phyloP scores from a whole-genome alignment of 495 filamentous ascomycete genomes.

The Penicillium chermesinum region DNA sequence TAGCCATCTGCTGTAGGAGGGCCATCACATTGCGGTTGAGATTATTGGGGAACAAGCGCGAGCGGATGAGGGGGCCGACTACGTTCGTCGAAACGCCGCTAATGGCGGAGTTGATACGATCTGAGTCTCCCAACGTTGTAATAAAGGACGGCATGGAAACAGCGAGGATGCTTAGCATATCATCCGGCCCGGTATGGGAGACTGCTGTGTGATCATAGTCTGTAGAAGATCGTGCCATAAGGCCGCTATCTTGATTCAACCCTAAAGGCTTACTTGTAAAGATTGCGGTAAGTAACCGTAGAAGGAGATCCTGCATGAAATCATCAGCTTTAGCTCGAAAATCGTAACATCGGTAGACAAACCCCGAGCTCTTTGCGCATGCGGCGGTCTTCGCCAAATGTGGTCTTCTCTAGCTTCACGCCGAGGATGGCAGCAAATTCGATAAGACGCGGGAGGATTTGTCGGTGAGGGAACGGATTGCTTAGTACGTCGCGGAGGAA shows the following conservation, averaged over 20 bases:
- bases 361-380: constrained; percentile 92
- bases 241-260: constrained; percentile 41
- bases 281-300: constrained; percentile 79
- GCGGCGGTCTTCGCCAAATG: constrained; percentile 89
- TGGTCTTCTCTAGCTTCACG: constrained; percentile 94
- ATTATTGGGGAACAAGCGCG: constrained; percentile 84
- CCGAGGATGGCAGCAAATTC: constrained; percentile 87
- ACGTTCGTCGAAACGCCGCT: constrained; percentile 77
- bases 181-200: constrained; percentile 52
- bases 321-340: no score
- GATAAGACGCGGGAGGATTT: constrained; percentile 79
- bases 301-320: constrained; percentile 69
- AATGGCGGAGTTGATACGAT: constrained; percentile 72
- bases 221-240: constrained; percentile 39
- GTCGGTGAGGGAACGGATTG: constrained; percentile 92
- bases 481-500: constrained; percentile 86
- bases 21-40: constrained; percentile 64
- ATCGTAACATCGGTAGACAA: no score
- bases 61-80: constrained; percentile 75
- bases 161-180: constrained; percentile 75
- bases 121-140: constrained; percentile 79
- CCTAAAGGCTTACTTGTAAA: constrained; percentile 82
- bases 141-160: constrained; percentile 74
- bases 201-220: constrained; percentile 39
- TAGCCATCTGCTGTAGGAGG: constrained; percentile 71